phyloP scores from a whole-genome alignment of 2,329 filamentous ascomycete species.

The Grosmannia serpens region DNA sequence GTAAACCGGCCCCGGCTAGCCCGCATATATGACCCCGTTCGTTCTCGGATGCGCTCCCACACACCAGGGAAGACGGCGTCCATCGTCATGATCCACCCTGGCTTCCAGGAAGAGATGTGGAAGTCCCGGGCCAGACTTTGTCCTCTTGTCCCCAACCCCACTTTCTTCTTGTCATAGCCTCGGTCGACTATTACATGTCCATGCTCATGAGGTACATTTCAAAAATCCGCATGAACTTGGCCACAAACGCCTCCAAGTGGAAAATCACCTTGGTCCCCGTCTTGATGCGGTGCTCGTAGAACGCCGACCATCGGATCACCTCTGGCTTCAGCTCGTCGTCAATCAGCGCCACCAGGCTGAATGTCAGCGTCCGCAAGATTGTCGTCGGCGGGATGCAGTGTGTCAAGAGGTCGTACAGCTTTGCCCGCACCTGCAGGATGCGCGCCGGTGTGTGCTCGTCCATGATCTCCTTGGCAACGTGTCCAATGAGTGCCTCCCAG shows the following conservation, averaged over 20 bases:
- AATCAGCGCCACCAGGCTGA: slow-evolving; percentile 77
- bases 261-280: slow-evolving; percentile 94
- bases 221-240: slow-evolving; percentile 93
- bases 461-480: slow-evolving; percentile 88
- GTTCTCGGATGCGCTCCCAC: neutral
- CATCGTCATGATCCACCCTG: neutral
- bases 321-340: slow-evolving; percentile 86
- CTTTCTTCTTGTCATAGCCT: neutral
- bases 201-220: slow-evolving; percentile 89
- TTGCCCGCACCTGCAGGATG: slow-evolving; percentile 77
- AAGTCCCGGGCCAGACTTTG: neutral
- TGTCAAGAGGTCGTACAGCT: slow-evolving; percentile 93
- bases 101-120: neutral
- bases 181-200: slow-evolving; percentile 42
- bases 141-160: neutral
- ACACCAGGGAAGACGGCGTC: neutral
- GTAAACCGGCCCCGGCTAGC: neutral
- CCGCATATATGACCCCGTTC: neutral
- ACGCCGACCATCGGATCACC: slow-evolving; percentile 90
- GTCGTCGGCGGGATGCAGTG: slow-evolving; percentile 95
- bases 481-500: slow-evolving; percentile 84
- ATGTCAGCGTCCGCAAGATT: slow-evolving; percentile 88
- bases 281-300: slow-evolving; percentile 92
- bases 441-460: slow-evolving; percentile 83
- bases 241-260: slow-evolving; percentile 94